Evolutionary conservation across 176 grass and related monocot species (phyloP).

Genomic region (Lolium perenne): DNA sequence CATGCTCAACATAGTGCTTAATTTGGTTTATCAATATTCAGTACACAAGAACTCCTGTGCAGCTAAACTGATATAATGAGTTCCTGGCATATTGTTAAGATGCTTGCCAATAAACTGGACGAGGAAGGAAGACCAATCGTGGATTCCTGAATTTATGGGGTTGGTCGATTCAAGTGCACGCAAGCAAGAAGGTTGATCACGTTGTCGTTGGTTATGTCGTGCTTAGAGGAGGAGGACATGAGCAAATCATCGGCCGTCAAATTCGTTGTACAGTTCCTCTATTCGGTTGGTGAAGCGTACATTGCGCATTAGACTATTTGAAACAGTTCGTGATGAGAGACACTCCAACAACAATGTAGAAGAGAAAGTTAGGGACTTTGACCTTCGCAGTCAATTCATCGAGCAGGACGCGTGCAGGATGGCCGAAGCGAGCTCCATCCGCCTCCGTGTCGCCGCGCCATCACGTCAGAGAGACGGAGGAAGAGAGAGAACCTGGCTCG

Average conservation of each 20-base stretch:
- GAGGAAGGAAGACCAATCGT: neutral
- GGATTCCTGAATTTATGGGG: neutral
- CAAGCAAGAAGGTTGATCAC: slow-evolving; percentile 8
- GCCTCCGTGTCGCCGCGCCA: neutral
- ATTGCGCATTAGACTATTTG: neutral
- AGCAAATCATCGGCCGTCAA: neutral
- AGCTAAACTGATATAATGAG: neutral
- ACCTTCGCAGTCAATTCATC: slow-evolving; percentile 1
- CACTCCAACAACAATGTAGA: neutral
- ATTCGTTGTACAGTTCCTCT: neutral
- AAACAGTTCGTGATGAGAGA: neutral
- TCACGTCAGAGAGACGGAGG: no score
- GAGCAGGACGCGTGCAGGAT: neutral
- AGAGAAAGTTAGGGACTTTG: neutral
- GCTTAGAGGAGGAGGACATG: neutral
- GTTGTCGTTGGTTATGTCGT: neutral
- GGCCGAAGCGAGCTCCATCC: neutral
- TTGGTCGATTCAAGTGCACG: neutral
- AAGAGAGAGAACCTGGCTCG: neutral
- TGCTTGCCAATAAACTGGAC: neutral
- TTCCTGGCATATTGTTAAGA: neutral
- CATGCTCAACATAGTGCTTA: neutral
- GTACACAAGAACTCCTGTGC: neutral
- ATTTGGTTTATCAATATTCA: neutral
- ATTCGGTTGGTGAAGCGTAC: neutral